These are phyloP conservation scores for Celoporthe dispersa DNA, from an alignment of 2,329 filamentous ascomycete genomes.

Conservation along the genomic window DNA sequence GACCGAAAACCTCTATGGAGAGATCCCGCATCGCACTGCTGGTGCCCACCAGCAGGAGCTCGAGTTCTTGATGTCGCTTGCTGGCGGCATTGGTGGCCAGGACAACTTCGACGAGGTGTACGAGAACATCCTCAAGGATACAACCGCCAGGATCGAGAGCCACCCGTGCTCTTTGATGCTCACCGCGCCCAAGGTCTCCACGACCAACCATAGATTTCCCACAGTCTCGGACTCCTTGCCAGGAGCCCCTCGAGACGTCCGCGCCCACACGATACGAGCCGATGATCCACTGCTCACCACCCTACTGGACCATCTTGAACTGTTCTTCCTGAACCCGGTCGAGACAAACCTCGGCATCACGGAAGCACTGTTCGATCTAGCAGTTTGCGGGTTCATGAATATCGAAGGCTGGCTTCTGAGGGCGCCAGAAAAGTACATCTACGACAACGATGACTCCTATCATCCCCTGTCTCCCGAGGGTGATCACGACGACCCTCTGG, in stretches of 20 bases:
- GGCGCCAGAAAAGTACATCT: constrained; percentile 67
- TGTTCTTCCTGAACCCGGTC: constrained; percentile 87
- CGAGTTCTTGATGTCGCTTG: constrained; percentile 71
- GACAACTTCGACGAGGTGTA: constrained; percentile 76
- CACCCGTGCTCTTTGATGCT: constrained; percentile 74
- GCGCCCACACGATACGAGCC: constrained; percentile 63
- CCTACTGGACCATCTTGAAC: constrained; percentile 71
- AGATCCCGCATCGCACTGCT: constrained; percentile 64
- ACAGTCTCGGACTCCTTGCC: constrained; percentile 60
- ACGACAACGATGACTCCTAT: constrained; percentile 48
- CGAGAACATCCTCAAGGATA: constrained; percentile 72
- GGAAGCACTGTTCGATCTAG: constrained; percentile 79
- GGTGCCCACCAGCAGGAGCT: constrained; percentile 78
- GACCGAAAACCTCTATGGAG: constrained; percentile 61
- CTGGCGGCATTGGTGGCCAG: constrained; percentile 69
- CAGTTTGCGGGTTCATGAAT: constrained; percentile 81
- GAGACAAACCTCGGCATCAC: constrained; percentile 90
- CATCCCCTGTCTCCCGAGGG: constrained; percentile 30
- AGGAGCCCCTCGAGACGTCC: constrained; percentile 64
- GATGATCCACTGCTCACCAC: constrained; percentile 69
- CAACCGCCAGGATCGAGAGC: constrained; percentile 68
- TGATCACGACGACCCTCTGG: constrained; percentile 40
- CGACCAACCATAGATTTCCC: constrained; percentile 61
- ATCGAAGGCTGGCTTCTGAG: constrained; percentile 91
- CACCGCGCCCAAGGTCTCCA: constrained; percentile 64